These are phyloP conservation scores for Mycena rebaudengoi DNA, from an alignment of 768 basidiomycete genomes.

Conservation along the genomic window DNA sequence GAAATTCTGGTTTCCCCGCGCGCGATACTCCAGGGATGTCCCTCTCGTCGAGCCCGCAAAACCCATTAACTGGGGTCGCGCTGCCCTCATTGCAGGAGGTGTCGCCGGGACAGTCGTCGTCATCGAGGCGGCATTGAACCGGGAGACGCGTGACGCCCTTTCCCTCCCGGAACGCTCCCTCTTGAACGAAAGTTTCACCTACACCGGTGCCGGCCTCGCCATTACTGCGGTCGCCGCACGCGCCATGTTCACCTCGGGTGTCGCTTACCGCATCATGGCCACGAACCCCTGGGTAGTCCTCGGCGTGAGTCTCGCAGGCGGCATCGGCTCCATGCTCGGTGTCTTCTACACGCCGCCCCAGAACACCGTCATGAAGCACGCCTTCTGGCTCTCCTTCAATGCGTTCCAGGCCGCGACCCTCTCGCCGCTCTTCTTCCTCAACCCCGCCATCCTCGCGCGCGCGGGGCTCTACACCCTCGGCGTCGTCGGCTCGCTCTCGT, in stretches of 20 bases:
- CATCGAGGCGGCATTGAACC: slow-evolving; percentile 73
- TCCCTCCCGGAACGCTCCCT: slow-evolving; percentile 69
- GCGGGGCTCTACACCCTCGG: slow-evolving; percentile 91
- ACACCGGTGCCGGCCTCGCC: slow-evolving; percentile 81
- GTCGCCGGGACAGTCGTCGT: slow-evolving; percentile 76
- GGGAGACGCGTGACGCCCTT: slow-evolving; percentile 79
- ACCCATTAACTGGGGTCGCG: slow-evolving; percentile 40
- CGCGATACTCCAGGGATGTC: slow-evolving; percentile 47
- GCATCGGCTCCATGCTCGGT: slow-evolving; percentile 88
- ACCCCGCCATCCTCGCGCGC: slow-evolving; percentile 83
- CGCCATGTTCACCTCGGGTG: slow-evolving; percentile 74
- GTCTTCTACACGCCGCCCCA: slow-evolving; percentile 82
- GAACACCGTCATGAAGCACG: slow-evolving; percentile 77
- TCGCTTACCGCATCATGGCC: slow-evolving; percentile 78
- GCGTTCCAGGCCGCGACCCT: slow-evolving; percentile 87
- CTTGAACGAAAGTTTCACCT: slow-evolving; percentile 82
- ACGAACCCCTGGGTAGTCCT: slow-evolving; percentile 90
- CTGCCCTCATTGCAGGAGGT: slow-evolving; percentile 48
- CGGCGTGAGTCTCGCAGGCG: slow-evolving; percentile 80
- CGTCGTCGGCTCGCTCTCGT: slow-evolving; percentile 85
- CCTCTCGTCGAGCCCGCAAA: slow-evolving; percentile 43
- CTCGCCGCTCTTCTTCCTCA: slow-evolving; percentile 89
- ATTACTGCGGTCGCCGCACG: slow-evolving; percentile 84
- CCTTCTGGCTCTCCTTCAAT: slow-evolving; percentile 88
- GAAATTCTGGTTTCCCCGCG: no score